A percentile compares a stretch with the other conserved stretches of the same genome.
Evolutionary conservation across 306 rosid species (phyloP).

Genomic region (Inga leiocalycina): DNA sequence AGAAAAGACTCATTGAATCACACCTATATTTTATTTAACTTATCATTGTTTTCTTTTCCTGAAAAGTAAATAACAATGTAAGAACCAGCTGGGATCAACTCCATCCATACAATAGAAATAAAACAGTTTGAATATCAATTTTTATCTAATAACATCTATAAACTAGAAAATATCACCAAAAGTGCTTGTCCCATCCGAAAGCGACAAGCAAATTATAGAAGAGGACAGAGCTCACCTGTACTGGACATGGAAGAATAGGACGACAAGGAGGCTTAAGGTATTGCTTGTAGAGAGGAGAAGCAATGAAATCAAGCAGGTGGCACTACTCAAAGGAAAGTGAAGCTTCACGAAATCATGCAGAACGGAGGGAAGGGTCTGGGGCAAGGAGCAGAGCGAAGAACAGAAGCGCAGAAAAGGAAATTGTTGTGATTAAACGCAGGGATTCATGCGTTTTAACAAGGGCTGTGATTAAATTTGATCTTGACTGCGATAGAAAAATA

Average conservation of each 20-base stretch:
- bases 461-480: background rate
- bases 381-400: background rate
- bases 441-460: background rate
- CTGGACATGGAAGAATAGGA: background rate
- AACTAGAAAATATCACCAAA: no score
- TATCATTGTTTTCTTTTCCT: no score
- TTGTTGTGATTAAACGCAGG: background rate
- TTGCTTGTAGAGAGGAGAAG: background rate
- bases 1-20: no score
- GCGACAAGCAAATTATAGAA: background rate
- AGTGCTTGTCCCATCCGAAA: background rate
- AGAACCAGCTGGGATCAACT: background rate
- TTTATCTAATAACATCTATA: no score
- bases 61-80: background rate
- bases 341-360: background rate
- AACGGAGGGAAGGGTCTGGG: background rate
- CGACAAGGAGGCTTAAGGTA: background rate
- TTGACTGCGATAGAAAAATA: no score
- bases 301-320: no score
- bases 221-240: background rate
- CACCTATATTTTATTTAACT: background rate
- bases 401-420: no score
- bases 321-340: background rate
- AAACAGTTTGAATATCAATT: no score
- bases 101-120: background rate